Base-by-base conservation (phyloP, 2,329 filamentous ascomycete genomes). In the Endocalyx cinctus region DNA sequence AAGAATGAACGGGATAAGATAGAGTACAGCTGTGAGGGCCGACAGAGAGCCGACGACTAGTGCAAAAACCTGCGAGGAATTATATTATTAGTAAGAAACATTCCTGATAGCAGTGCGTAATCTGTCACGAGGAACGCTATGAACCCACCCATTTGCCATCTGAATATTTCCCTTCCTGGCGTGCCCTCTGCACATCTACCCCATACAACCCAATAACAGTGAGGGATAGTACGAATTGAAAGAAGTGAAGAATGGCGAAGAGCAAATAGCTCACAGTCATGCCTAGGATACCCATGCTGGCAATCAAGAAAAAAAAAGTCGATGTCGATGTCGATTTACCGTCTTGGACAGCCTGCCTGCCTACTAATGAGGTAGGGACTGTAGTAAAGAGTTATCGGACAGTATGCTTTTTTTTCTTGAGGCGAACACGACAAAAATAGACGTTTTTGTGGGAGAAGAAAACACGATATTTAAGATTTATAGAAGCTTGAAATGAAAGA, bases 191-290 rank as follows among this genome's bases (percentile, higher is more conserved):
- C 5, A 92, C 63, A 52, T 90, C 84, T 16, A 71, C 62, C 22
- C 79, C 84, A 46, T 92, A 95, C 14, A 95, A 74, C 1, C 84
- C 88, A 44, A 82, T 80, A 34, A 92, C 83, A 2, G 83, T 74
- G 37, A 94, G 62, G 11, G 79, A 86, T 44, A 94, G 70, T 37
- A 84, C 72, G 52, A 95, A 81, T 52, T 90, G 85, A 40, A 82
- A 62, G 57, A 89, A 70, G 55, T 89, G 84, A n/a, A 88, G 62
- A 43, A 72, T 45, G 16, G 70, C 63, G 52, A 83, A 82, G 45
- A 69, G 51, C 47, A 80, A 46, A 43, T 74, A 76, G 57, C 66
- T 63, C 50, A 59, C 34, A 14, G 64, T 52, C 33, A 70, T 56
- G 39, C 62, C 65, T 31, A 67, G 52, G 38, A 70, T 34, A 29